Base-by-base conservation (phyloP, 768 basidiomycete species). In the Clathrus columnatus region DNA sequence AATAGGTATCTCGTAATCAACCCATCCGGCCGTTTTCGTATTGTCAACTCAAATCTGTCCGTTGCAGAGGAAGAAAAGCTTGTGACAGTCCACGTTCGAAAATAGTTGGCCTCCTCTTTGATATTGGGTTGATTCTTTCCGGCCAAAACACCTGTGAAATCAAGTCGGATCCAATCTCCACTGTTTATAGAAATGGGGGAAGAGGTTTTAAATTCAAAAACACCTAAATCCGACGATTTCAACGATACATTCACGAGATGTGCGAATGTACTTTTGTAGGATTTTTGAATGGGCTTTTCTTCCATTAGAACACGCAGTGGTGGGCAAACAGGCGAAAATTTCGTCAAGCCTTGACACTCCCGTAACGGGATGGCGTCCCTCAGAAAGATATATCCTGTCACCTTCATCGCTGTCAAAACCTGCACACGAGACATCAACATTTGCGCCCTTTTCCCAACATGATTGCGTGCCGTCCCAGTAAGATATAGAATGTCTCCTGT, bases 51-150 rank as follows among this genome's bases (percentile, higher is more conserved):
- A 63, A 77, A 76, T 10, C 62, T 16, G 58, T 50, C 56, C 50
- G n/a, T 48, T 50, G 54, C 48, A 50, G 50, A 5, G 51, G 52
- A 59, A 62, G 61, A 18, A 14, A 72, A 72, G 18, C 59, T 56
- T 1, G 82, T 82, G 17, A 83, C 70, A 0, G 82, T 83, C 81
- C 81, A 84, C 4, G 82, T 83, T 10, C 82, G 77, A 14, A 84
- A 75, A 49, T 79, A 75, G 60, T 84, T 81, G 62, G 83, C 82
- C 61, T 81, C 81, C 17, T 79, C 67, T 10, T 72, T 69, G 18
- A 67, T 73, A 0, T 75, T 74, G 11, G 73, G 69, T 10, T 61
- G 71, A 36, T 14, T 36, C n/a, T 11, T 36, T 66, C 65, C 4
- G 69, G 67, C 21, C 10, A 83, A 62, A 50, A 84, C 69, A 20